Evolutionary conservation across 768 basidiomycete genomes (phyloP), one percentile per base, ranked within the genome.

Genomic region (Pleurotus djamor): DNA sequence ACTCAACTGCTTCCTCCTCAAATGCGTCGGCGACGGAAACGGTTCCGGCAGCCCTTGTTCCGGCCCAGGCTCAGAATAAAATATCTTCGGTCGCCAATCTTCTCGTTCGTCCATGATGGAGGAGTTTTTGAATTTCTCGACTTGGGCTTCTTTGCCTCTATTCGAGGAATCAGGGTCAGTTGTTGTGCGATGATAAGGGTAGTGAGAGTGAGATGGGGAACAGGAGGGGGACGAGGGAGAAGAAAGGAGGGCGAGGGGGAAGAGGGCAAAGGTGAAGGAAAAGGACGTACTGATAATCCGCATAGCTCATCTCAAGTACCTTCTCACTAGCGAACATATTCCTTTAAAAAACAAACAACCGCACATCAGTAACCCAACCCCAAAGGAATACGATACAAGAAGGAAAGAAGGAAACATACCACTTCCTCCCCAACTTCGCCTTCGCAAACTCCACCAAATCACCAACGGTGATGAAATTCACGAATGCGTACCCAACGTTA

Each of bases 321-420:
- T 96, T 96, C 72, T 95, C 91, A 61, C 91, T 93, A 7, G 90
- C 90, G 69, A 92, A 94, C 86, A 92, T 87, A 68, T 96, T 94
- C 92, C 91, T 93, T 69, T 17, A 16, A 54, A 61, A 17, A 44
- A 57, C 21, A 16, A 54, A 61, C 21, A 44, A 57, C 56, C 35
- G 57, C 47, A 51, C 41, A 60, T 47, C 52, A 50, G 44, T 36
- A 32, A 16, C 21, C 10, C 41, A 14, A 28, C 43, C 60, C 35
- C 7, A 54, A 48, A 41, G 17, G 21, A 10, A 41, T 9, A 14
- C 14, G 38, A 41, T 41, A 41, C 9, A 41, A 10, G 38, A 41
- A 35, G 36, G 28, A 33, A 17, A 45, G 12, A n/a, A 32, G n/a
- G 36, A n/a, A 14, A 69, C 80, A 63, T 48, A 91, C 93, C 94